Conservation (phyloP, 495 filamentous ascomycete genomes). For the Neurospora tetraspora region DNA sequence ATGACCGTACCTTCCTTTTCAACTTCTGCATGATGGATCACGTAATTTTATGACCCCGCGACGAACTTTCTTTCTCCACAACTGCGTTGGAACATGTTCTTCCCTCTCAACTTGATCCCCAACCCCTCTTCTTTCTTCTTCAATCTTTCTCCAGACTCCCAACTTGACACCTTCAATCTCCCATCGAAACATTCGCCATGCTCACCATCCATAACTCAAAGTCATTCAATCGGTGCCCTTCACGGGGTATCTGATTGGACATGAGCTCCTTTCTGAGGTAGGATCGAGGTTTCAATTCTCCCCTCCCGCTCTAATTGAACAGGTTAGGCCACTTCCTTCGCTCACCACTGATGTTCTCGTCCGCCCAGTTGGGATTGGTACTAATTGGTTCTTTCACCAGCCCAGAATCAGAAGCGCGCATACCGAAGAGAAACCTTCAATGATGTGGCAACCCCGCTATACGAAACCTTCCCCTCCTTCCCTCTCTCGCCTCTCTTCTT, state of each 20-base stretch:
- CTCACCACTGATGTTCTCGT: not conserved
- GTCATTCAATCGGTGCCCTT: not conserved
- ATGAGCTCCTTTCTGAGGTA: not conserved
- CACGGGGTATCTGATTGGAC: not conserved
- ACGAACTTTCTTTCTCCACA: too few relatives aligned
- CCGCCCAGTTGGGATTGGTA: not conserved
- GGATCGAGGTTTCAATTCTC: not conserved
- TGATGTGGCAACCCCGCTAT: not conserved
- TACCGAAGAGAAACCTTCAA: not conserved
- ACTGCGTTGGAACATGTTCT: too few relatives aligned
- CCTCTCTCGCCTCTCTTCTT: not conserved
- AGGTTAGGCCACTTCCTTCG: not conserved
- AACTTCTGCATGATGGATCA: too few relatives aligned
- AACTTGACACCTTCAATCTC: not conserved
- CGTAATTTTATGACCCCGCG: not conserved
- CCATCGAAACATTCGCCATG: not conserved
- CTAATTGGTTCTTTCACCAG: not conserved
- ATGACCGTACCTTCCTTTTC: too few relatives aligned
- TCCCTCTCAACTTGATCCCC: too few relatives aligned
- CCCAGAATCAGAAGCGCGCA: not conserved
- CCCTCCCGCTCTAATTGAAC: not conserved
- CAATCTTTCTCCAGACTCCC: not conserved
- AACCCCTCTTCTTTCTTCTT: not conserved
- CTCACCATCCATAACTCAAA: not conserved
- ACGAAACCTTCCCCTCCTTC: not conserved